Conservation (phyloP, 495 filamentous ascomycete genomes). For the Niebla homalea region DNA sequence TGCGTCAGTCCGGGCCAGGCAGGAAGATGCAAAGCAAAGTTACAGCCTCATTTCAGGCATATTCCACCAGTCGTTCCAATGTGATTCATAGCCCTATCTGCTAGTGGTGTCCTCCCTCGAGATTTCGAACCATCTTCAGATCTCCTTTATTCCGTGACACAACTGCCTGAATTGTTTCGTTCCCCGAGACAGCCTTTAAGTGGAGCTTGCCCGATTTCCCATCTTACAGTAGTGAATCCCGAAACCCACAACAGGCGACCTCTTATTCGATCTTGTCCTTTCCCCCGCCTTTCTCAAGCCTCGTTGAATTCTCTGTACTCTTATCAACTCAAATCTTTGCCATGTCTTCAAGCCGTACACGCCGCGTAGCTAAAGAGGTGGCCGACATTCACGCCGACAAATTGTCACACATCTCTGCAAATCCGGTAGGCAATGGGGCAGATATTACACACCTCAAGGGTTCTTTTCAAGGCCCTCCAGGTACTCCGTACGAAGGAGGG, state of each 20-base stretch:
- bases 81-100: background rate
- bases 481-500: conserved; percentile 88
- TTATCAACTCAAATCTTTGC: conserved; percentile 5
- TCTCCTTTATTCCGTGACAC: background rate
- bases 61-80: background rate
- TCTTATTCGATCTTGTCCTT: background rate
- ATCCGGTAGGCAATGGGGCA: conserved; percentile 46
- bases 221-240: background rate
- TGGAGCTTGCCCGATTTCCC: background rate
- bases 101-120: background rate
- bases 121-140: background rate
- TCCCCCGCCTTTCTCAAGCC: background rate
- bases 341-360: conserved; percentile 67
- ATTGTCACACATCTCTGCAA: conserved; percentile 57
- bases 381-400: conserved; percentile 70
- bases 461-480: conserved; percentile 74
- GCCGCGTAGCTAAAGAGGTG: conserved; percentile 85
- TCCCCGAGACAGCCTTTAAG: background rate
- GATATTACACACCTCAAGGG: conserved; percentile 79
- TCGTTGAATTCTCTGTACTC: background rate
- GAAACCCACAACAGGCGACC: background rate
- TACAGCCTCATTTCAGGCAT: background rate
- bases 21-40: background rate
- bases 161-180: background rate
- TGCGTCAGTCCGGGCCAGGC: background rate